phyloP scores from a whole-genome alignment of 805 yeast genomes.

The Lipomyces mesembrius region DNA sequence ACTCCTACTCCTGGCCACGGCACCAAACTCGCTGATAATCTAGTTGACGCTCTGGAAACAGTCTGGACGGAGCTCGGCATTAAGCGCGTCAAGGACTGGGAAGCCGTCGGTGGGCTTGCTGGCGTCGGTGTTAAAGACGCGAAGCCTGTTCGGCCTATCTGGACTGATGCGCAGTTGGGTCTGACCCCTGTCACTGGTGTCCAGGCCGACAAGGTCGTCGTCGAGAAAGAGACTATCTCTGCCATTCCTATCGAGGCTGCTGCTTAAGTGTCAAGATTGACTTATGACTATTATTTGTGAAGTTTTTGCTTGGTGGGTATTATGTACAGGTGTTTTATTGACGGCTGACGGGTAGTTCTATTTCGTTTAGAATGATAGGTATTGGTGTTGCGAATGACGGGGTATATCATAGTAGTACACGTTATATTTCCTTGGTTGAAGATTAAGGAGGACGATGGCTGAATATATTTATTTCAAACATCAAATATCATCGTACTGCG shows the following conservation, averaged over 20 bases:
- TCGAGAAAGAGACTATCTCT: constrained; percentile 10
- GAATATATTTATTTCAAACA: no score
- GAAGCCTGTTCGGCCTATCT: constrained; percentile 63
- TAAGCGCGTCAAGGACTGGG: constrained; percentile 80
- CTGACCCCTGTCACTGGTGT: constrained; percentile 12
- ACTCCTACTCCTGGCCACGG: constrained; percentile 99
- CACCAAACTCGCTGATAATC: constrained; percentile 70
- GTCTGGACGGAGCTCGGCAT: constrained; percentile 77
- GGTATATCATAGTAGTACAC: no score
- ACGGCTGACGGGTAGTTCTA: no score
- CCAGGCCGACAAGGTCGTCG: constrained; percentile 3
- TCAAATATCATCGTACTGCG: no score
- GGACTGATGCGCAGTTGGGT: constrained; percentile 83
- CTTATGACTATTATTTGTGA: background rate
- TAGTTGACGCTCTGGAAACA: constrained; percentile 77
- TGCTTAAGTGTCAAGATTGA: constrained; percentile 19
- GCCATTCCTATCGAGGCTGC: constrained; percentile 26
- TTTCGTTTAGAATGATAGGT: no score
- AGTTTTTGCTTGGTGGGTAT: no score
- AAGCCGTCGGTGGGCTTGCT: constrained; percentile 79
- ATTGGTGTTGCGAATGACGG: no score
- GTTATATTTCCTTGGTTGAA: no score
- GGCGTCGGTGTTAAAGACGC: constrained; percentile 74
- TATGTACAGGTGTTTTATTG: no score
- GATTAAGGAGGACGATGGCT: no score